A percentile compares a stretch with the other conserved stretches of the same genome.
Conservation (phyloP, 2,329 filamentous ascomycete species). For the Ilyonectria mors-panacis region DNA sequence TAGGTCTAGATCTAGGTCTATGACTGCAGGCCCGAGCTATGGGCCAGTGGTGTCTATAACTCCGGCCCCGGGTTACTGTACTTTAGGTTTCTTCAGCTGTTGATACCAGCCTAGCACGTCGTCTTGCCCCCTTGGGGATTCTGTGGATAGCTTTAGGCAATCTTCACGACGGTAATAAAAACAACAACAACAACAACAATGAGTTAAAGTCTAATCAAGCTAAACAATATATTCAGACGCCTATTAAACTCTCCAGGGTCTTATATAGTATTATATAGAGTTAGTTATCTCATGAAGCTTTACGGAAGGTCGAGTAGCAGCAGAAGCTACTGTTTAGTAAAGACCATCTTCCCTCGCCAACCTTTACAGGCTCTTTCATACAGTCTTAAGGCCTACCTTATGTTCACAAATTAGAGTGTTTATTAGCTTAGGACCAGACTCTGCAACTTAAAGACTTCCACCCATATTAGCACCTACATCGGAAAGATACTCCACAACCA, state of each 20-base stretch:
- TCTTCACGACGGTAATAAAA: too few species aligned
- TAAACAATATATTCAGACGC: neutral
- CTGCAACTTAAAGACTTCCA: neutral
- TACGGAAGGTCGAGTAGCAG: neutral
- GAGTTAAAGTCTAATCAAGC: neutral
- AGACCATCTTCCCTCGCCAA: neutral
- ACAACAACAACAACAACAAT: too few species aligned
- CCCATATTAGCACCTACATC: conserved; percentile 3
- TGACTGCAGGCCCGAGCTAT: too few species aligned
- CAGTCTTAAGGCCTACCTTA: neutral
- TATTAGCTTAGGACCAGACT: neutral
- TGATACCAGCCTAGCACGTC: too few species aligned
- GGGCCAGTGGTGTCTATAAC: too few species aligned
- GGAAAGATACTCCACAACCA: neutral
- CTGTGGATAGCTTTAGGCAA: too few species aligned
- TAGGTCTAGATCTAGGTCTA: too few species aligned
- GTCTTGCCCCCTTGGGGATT: too few species aligned
- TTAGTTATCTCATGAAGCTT: neutral
- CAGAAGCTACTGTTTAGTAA: neutral
- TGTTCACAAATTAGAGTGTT: neutral
- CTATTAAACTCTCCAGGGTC: neutral
- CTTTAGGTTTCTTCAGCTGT: too few species aligned
- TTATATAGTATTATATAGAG: neutral
- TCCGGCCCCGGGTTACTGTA: too few species aligned
- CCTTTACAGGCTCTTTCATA: neutral